A percentile compares a stretch with the other conserved stretches of the same genome.
Conservation (phyloP, 805 yeast genomes). For the Spathaspora hagerdaliae region DNA sequence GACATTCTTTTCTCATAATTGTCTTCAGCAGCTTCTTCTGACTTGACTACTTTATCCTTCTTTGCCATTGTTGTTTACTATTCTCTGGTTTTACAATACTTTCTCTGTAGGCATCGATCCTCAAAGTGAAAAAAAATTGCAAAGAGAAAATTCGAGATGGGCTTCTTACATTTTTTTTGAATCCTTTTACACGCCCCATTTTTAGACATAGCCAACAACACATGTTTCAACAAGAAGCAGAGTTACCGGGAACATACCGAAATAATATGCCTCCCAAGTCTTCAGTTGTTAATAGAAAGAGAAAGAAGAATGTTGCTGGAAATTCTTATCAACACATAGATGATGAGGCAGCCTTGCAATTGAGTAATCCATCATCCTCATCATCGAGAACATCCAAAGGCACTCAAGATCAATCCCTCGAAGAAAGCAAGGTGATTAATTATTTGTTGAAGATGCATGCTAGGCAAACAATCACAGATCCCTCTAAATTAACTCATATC, state of each 20-base stretch:
- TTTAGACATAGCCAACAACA: too few relatives aligned
- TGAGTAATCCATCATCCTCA: not conserved
- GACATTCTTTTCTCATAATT: constrained; percentile 91
- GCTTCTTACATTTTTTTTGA: not conserved
- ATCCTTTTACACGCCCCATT: not conserved
- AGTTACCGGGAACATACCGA: too few relatives aligned
- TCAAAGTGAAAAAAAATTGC: not conserved
- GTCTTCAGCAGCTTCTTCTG: constrained; percentile 45
- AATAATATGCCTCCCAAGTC: not conserved
- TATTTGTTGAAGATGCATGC: constrained; percentile 5
- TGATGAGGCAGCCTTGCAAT: not conserved
- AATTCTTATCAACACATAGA: not conserved
- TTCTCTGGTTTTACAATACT: not conserved
- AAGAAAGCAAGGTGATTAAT: constrained; percentile 5
- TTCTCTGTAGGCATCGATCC: not conserved
- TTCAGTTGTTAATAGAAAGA: not conserved
- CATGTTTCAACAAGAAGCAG: too few relatives aligned
- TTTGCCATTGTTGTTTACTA: constrained; percentile 31
- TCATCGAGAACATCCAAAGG: not conserved
- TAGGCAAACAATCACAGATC: not conserved
- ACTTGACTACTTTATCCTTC: constrained; percentile 43
- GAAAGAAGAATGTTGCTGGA: not conserved
- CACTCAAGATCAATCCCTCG: not conserved
- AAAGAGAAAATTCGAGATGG: not conserved
- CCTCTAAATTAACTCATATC: not conserved